These are phyloP conservation scores for Erigeron philadelphicus DNA, from an alignment of 140 eudicot species.

Conservation along the genomic window DNA sequence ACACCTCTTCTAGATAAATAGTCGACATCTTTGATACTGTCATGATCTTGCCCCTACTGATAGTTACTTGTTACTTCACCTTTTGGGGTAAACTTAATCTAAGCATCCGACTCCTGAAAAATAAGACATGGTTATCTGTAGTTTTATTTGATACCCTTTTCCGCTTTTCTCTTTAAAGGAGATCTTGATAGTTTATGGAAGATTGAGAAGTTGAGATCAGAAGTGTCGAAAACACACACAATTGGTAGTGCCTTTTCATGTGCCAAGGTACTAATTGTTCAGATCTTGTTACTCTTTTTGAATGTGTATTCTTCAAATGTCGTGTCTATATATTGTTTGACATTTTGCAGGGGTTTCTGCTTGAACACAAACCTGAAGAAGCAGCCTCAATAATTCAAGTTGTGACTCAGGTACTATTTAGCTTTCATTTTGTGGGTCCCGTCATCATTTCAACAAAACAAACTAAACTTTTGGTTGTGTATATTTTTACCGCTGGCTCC, in stretches of 20 bases:
- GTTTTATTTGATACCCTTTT: neutral
- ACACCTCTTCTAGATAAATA: neutral
- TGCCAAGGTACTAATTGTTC: slow-evolving; percentile 56
- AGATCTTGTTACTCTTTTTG: slow-evolving; percentile 2
- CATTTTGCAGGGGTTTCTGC: slow-evolving; percentile 59
- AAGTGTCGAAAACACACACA: slow-evolving; percentile 49
- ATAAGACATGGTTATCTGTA: neutral
- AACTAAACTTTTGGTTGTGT: neutral
- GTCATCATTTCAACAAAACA: neutral
- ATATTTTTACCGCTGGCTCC: neutral
- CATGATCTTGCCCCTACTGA: neutral
- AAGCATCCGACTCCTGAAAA: neutral
- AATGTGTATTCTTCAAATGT: slow-evolving; percentile 1
- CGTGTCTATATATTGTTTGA: neutral
- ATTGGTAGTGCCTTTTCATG: slow-evolving; percentile 72
- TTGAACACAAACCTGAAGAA: slow-evolving; percentile 68
- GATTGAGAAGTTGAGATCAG: slow-evolving; percentile 72
- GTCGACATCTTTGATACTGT: neutral
- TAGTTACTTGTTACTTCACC: neutral
- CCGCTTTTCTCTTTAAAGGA: slow-evolving; percentile 35
- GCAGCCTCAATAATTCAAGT: slow-evolving; percentile 68
- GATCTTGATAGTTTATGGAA: slow-evolving; percentile 77
- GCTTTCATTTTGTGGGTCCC: neutral
- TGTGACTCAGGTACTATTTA: slow-evolving; percentile 52
- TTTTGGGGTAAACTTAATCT: neutral